Base-by-base conservation (phyloP, 768 basidiomycete genomes). In the Harrya chromipes region DNA sequence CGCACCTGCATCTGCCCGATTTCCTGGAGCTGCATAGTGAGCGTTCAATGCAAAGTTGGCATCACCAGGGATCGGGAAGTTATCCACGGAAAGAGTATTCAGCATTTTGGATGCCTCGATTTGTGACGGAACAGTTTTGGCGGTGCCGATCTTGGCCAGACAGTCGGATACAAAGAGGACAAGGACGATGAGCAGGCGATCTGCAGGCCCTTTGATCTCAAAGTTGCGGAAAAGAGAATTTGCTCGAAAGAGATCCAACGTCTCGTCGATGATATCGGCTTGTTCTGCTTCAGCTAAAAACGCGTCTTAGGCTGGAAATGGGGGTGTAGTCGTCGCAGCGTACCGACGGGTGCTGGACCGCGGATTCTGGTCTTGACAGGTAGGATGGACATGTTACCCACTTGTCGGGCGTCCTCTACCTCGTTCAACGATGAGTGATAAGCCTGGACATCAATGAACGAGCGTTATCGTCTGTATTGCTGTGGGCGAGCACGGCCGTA, bases 181-280 rank as follows among this genome's bases (percentile, higher is more conserved):
- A 63, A 98, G 83, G 68, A 98, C 83, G 75, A 99, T 98, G 64
- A 99, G 80, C 35, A 92, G 84, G 50, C 94, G 85, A 77, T 97
- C 94, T 44, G 94, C 93, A 47, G 92, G 90, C 16, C 94, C 94
- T 68, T 97, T 95, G 81, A 99, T 98, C 76, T 99, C 97, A 62
- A 98, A 99, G 74, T 98, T 98, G 64, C 97, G 87, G 74, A 99
- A 99, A 53, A 99, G 86, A 33, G 94, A 97, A 72, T 99, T 99
- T 63, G 95, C 94, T 47, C 97, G 89, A 74, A 99, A 99, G 52
- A 98, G 83, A 72, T 95, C 90, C 40, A 99, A 76, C 2, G 93
- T 86, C 72, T 99, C 97, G 71, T 97, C 94, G 57, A 98, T 80
- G 59, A 98, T 93, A 69, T 99, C 97, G 23, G 82, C 79, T 52